Evolutionary conservation across 331 rosid species (phyloP), one percentile per base, ranked within the genome.

Genomic region (Prunus yedoensis): DNA sequence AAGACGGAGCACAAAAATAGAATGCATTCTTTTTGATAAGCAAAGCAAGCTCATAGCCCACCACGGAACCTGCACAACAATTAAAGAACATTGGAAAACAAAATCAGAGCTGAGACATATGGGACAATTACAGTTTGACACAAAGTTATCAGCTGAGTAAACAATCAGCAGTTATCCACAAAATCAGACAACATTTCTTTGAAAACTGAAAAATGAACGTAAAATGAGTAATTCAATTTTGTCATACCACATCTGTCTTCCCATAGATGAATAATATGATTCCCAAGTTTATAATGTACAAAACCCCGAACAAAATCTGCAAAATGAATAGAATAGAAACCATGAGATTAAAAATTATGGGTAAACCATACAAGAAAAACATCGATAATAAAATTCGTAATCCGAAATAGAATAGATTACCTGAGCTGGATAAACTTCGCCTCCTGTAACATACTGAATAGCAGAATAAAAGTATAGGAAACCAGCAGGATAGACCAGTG

Each of bases 401-500:
- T 32, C 38, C 38, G 66, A 43, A 77, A 75, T 2, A 67, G 18
- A 82, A 67, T 13, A 25, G 68, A 69, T 71, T 54, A 92, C 99
- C 96, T 92, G 97, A 62, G 97, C 97, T 38, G 89, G 90, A 88
- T 73, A 88, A 78, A 92, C 89, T 47, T 88, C 89, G 69, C 92
- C 92, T 3, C 82, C 88, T 18, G 97, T 88, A 56, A 87, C 71
- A 79, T 70, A 88, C 17, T 79, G 91, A 25, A 92, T 84, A 1
- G 89, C 96, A 79, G 96, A 87, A 84, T 95, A 95, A 79, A 91
- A 63, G 75, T 92, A 92, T 0, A 90, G 85, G 82, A 90, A 95
- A 0, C 97, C 96, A 69, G 99, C 97, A 21, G 97, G 99, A 84
- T 95, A 95, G 2, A 95, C 97, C 47, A 92, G 85, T 73, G 97